Percentiles rank a stretch among this genome's conserved stretches.
Evolutionary conservation across 2,329 filamentous ascomycete species (phyloP).

Genomic region (Taxawa tesnikishii): DNA sequence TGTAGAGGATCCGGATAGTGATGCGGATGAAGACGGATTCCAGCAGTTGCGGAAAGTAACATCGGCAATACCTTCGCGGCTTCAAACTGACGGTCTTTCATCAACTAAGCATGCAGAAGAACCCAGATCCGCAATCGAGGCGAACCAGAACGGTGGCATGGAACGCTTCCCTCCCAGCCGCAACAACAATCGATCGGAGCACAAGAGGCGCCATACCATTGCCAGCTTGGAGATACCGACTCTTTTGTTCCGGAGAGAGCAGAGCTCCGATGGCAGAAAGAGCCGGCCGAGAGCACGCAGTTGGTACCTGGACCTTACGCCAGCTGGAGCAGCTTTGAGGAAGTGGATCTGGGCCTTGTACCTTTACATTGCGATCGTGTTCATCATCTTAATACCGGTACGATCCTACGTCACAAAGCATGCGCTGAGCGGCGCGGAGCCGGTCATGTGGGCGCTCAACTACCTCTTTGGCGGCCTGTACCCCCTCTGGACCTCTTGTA

Average conservation of each 20-base stretch:
- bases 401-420: slow-evolving; percentile 54
- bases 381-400: slow-evolving; percentile 58
- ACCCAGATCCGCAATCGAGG: slow-evolving; percentile 3
- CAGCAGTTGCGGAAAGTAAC: slow-evolving; percentile 10
- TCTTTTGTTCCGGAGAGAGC: not conserved
- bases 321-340: slow-evolving; percentile 59
- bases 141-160: not conserved
- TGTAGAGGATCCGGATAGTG: slow-evolving; percentile 24
- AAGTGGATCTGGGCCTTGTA: slow-evolving; percentile 79
- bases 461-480: slow-evolving; percentile 76
- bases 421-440: slow-evolving; percentile 62
- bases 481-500: slow-evolving; percentile 58
- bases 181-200: slow-evolving; percentile 3
- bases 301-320: slow-evolving; percentile 72
- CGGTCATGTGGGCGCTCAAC: slow-evolving; percentile 82
- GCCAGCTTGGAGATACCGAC: slow-evolving; percentile 3
- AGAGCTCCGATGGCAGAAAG: not conserved
- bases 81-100: slow-evolving; percentile 1
- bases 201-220: slow-evolving; percentile 6
- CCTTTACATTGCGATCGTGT: slow-evolving; percentile 56
- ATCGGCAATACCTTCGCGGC: not conserved
- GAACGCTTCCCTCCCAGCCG: too few relatives aligned
- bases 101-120: slow-evolving; percentile 1
- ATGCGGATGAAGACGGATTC: slow-evolving; percentile 33
- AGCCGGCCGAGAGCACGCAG: slow-evolving; percentile 1